Conservation (phyloP, 1,139 yeast genomes). For the Tardiomyces blankii region DNA sequence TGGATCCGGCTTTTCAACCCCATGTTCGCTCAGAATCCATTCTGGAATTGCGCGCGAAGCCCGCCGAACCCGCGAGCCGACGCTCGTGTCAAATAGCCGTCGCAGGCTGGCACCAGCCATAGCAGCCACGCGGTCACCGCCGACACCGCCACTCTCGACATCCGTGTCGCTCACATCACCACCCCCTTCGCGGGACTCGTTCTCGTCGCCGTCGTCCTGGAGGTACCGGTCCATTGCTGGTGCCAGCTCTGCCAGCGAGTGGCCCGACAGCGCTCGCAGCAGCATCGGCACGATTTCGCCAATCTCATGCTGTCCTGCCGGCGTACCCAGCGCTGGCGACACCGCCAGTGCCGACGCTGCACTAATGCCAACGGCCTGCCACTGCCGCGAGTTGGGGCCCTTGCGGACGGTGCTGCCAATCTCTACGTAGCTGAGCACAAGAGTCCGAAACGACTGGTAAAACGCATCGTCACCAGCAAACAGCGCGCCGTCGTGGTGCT, state of each 20-base stretch:
- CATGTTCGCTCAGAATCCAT: too few species aligned
- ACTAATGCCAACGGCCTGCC: conserved; percentile 7
- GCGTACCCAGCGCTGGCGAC: conserved; percentile 13
- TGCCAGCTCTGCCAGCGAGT: too few species aligned
- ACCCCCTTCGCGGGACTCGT: too few species aligned
- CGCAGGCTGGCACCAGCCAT: neutral
- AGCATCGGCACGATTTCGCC: conserved; percentile 3
- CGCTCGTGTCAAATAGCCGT: neutral
- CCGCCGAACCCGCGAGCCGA: neutral
- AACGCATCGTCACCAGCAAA: conserved; percentile 63
- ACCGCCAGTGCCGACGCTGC: conserved; percentile 10
- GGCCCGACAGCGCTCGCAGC: too few species aligned
- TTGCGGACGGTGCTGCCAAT: conserved; percentile 6
- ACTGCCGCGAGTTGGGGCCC: conserved; percentile 3
- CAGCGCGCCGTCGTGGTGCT: conserved; percentile 52
- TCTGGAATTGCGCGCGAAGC: neutral
- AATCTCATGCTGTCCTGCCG: conserved; percentile 10
- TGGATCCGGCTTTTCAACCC: too few species aligned
- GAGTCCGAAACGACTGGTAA: conserved; percentile 37
- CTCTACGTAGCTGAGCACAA: conserved; percentile 21
- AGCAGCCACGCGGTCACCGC: too few species aligned
- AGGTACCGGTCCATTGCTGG: too few species aligned
- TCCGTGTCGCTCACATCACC: too few species aligned
- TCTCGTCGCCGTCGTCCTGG: too few species aligned
- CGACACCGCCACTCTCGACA: too few species aligned